These are phyloP conservation scores for Didymella exigua DNA, from an alignment of 2,329 filamentous ascomycete species.

Conservation along the genomic window DNA sequence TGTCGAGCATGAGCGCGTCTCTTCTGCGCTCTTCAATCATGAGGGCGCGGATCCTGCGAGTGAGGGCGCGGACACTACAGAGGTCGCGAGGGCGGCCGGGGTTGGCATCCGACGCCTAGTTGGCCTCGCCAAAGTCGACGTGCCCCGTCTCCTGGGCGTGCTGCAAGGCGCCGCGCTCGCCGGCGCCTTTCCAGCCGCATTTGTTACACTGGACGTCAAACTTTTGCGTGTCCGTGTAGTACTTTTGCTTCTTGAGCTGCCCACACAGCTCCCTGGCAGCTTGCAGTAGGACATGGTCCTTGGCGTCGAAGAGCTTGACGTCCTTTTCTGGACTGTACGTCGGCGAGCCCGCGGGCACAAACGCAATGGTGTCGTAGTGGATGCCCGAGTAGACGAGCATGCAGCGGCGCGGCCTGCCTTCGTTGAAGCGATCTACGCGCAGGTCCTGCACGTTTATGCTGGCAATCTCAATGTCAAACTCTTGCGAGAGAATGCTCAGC, in stretches of 20 bases:
- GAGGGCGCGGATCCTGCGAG: too few relatives aligned
- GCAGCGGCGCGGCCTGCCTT: constrained; percentile 68
- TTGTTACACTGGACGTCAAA: constrained; percentile 79
- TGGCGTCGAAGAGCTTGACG: constrained; percentile 71
- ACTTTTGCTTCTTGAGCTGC: constrained; percentile 72
- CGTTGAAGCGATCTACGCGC: constrained; percentile 77
- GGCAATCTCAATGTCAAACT: constrained; percentile 85
- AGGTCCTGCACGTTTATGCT: constrained; percentile 78
- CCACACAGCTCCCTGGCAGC: constrained; percentile 62
- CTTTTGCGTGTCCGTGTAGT: constrained; percentile 85
- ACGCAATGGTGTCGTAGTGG: constrained; percentile 88
- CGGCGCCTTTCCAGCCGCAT: constrained; percentile 71
- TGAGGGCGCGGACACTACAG: too few relatives aligned
- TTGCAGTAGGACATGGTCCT: constrained; percentile 60
- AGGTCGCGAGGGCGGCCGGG: too few relatives aligned
- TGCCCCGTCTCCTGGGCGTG: constrained; percentile 66
- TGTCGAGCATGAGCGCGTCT: too few relatives aligned
- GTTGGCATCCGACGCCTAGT: constrained; percentile 1
- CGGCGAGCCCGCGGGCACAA: constrained; percentile 65
- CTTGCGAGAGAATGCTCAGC: constrained; percentile 79
- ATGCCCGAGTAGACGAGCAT: constrained; percentile 90
- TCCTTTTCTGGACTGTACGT: constrained; percentile 74
- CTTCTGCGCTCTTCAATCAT: too few relatives aligned
- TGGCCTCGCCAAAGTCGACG: constrained; percentile 44
- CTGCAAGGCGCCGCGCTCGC: constrained; percentile 65